Evolutionary conservation across 2,329 filamentous ascomycete genomes (phyloP), one percentile per base, ranked within the genome.

Genomic region (Ascochyta koolunga): DNA sequence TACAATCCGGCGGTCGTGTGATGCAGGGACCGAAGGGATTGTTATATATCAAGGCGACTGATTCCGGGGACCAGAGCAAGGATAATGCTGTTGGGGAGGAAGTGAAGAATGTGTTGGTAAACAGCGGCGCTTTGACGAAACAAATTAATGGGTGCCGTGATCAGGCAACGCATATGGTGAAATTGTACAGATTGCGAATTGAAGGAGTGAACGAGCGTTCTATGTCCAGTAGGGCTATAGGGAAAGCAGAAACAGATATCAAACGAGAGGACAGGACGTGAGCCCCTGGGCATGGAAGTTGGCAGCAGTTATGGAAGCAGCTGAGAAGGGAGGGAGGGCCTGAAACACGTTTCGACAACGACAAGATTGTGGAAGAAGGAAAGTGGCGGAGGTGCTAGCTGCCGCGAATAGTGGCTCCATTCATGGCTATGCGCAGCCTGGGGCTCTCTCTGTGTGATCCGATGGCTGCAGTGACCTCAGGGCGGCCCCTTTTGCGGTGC

Each of bases 191-290:
- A 24, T 39, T 47, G 29, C 10, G 40, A 43, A 36, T 9, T 22
- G 27, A 59, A 47, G 56, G 42, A 48, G 56, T 41, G 58, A 72
- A 68, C 41, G 69, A 72, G 65, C 56, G 71, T 69, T 60, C 54
- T 60, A 60, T 59, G 54, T 57, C 39, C 46, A 41, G 58, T 25
- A 54, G 46, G 59, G 62, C 53, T 67, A 64, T 62, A 64, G 36
- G 45, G 58, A 57, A 54, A 59, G 55, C 29, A 61, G 62, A 70
- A 62, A 69, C 61, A 41, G 53, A 61, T 59, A 62, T 72, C 68
- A 74, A 75, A 74, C 69, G 71, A 75, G 59, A 59, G 71, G 59
- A 71, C 61, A 65, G 69, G 67, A 69, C 69, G 57, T 59, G 37
- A 44, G 67, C 64, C 64, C 67, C 59, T 61, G 42, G 56, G 51